phyloP scores from a whole-genome alignment of 192 early-diverging fungal genomes.

The Coemansia sp. region DNA sequence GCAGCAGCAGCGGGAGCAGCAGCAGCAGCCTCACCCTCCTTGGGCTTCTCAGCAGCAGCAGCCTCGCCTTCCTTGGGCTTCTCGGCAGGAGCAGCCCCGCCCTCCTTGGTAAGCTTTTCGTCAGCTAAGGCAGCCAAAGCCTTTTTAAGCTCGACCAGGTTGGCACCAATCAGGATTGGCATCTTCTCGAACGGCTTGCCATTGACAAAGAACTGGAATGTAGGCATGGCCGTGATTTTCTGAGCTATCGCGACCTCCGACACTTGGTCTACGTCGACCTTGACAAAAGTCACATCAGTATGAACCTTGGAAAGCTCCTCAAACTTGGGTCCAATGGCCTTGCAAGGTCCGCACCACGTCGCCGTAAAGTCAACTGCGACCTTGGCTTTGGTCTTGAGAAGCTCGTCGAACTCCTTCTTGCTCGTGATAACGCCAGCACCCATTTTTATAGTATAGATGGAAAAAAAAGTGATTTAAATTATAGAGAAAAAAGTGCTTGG shows the following conservation, averaged over 20 bases:
- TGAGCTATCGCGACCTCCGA: slow-evolving; percentile 37
- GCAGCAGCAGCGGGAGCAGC: not conserved
- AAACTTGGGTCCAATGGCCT: slow-evolving; percentile 66
- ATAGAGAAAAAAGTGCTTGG: not conserved
- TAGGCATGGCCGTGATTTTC: slow-evolving; percentile 69
- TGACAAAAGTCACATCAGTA: slow-evolving; percentile 64
- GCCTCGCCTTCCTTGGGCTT: not conserved
- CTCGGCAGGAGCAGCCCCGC: not conserved
- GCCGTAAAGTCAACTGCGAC: slow-evolving; percentile 74
- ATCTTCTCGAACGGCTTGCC: slow-evolving; percentile 55
- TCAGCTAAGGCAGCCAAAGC: not conserved
- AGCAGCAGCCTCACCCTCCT: too few species aligned
- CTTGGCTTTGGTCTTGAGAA: slow-evolving; percentile 33
- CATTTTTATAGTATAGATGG: not conserved
- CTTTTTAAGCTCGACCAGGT: slow-evolving; percentile 5
- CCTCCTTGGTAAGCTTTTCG: not conserved
- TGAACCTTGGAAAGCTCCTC: slow-evolving; percentile 55
- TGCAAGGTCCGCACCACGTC: slow-evolving; percentile 86
- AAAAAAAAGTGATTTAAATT: not conserved
- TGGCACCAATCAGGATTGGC: slow-evolving; percentile 27
- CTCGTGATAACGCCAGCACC: not conserved
- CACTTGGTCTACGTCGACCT: slow-evolving; percentile 82
- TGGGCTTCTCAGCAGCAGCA: not conserved
- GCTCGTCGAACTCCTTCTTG: slow-evolving; percentile 9
- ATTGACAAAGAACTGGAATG: slow-evolving; percentile 71